Evolutionary conservation across 2,329 filamentous ascomycete genomes (phyloP), one percentile per base, ranked within the genome.

Genomic region (Teratosphaeria viscida): DNA sequence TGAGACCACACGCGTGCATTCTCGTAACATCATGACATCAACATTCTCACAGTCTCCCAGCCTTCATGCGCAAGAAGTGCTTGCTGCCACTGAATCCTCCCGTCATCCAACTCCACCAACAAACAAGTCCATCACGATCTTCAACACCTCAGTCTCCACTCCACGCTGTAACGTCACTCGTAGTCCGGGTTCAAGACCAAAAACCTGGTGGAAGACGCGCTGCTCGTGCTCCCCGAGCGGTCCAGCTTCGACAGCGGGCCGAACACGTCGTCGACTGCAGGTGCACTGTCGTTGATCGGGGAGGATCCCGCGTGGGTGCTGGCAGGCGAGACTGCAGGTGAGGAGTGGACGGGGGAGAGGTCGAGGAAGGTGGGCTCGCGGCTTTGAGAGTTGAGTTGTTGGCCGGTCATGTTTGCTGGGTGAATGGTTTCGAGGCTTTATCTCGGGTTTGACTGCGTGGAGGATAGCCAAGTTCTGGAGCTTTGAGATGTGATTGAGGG

Each of bases 161-260:
- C 37, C 12, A n/a, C 12, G 37, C 11, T n/a, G 37, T 3, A 12
- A 8, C n/a, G 5, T 32, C 27, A 54, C 27, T 54, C 23, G 8
- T 54, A 26, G 23, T 54, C 27, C 7, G 57, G 54, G 19, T 52
- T 55, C 19, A 87, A 81, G 77, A 85, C 85, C 65, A 87, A 79
- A 72, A 86, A 81, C 60, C 60, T 79, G 77, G 37, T 47, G 2
- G 54, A 47, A 10, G 43, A 69, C 67, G 72, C 72, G 70, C 78
- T 81, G 76, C 78, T 82, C 64, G 79, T 71, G 71, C 79, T 82
- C 60, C 81, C 82, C 63, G 78, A 81, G 71, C 83, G 81, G 70
- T 81, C 78, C n/a, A 58, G 39, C 43, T 59, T 60, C 43, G 55
- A 26, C 19, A 57, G 5, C 2, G 58, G 52, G n/a, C 55, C 39